These are phyloP conservation scores for Euphrasia confusa DNA, from an alignment of 257 asterid genomes.

Conservation along the genomic window DNA sequence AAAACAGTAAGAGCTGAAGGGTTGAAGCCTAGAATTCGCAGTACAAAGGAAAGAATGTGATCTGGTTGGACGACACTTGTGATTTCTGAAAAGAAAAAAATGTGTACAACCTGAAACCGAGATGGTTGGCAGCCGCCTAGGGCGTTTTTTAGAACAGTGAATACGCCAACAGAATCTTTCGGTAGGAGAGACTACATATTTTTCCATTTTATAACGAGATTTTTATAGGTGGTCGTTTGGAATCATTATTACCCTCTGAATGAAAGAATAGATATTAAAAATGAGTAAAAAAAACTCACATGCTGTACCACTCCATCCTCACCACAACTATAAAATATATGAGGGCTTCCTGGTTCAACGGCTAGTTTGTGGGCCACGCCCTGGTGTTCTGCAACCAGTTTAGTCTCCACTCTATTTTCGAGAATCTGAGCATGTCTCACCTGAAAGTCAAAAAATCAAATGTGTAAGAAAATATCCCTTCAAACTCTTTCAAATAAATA, in stretches of 20 bases:
- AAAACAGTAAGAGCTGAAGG: too few relatives aligned
- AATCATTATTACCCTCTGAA: neutral
- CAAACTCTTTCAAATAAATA: conserved; percentile 8
- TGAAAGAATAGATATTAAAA: conserved; percentile 4
- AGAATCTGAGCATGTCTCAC: conserved; percentile 74
- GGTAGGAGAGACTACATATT: neutral
- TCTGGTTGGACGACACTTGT: too few relatives aligned
- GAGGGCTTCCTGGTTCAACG: conserved; percentile 86
- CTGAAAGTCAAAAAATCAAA: conserved; percentile 32
- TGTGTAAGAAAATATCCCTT: conserved; percentile 12
- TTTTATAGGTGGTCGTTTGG: too few relatives aligned
- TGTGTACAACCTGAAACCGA: too few relatives aligned
- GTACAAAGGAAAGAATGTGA: too few relatives aligned
- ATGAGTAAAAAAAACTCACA: conserved; percentile 41
- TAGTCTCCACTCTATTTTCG: conserved; percentile 64
- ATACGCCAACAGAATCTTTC: neutral
- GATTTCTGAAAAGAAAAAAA: too few relatives aligned
- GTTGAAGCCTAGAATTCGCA: too few relatives aligned
- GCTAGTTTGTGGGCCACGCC: conserved; percentile 86
- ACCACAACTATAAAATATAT: conserved; percentile 78
- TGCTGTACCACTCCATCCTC: conserved; percentile 91
- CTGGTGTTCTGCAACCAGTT: conserved; percentile 50
- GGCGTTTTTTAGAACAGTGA: too few relatives aligned
- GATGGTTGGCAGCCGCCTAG: too few relatives aligned
- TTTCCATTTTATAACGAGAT: neutral